Conservation (phyloP, 495 filamentous ascomycete species). For the Penicillium malachiteum region DNA sequence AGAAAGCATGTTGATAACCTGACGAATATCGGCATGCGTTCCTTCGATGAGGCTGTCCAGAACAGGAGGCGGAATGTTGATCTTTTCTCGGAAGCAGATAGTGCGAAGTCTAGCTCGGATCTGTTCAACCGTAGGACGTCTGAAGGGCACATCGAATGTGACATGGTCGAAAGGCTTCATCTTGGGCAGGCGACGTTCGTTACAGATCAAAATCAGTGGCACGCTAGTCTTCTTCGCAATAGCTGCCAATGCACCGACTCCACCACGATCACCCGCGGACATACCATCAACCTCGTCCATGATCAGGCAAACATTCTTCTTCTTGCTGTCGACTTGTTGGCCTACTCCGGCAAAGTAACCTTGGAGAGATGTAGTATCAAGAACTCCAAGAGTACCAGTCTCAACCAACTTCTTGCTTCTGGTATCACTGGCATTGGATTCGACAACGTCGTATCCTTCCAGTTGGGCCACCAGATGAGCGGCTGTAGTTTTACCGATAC, state of each 20-base stretch:
- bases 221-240: conserved; percentile 94
- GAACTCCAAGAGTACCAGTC: conserved; percentile 75
- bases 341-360: conserved; percentile 89
- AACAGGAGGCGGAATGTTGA: conserved; percentile 84
- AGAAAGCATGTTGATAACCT: conserved; percentile 98
- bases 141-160: conserved; percentile 81
- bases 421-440: conserved; percentile 96
- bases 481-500: conserved; percentile 97
- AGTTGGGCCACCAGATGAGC: conserved; percentile 91
- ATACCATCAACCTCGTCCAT: conserved; percentile 99
- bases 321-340: conserved; percentile 72
- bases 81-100: conserved; percentile 85
- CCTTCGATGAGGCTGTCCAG: conserved; percentile 94
- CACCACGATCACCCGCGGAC: conserved; percentile 94
- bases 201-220: conserved; percentile 96
- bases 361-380: conserved; percentile 88
- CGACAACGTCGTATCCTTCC: conserved; percentile 89
- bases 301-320: conserved; percentile 90
- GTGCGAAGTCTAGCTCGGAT: conserved; percentile 89
- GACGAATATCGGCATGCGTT: conserved; percentile 90
- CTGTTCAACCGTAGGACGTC: conserved; percentile 82
- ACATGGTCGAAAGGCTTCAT: conserved; percentile 96
- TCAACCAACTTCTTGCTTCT: conserved; percentile 97
- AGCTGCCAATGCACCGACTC: conserved; percentile 89
- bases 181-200: conserved; percentile 87